phyloP scores from a whole-genome alignment of 2,329 filamentous ascomycete species.

The Aspergillus glaucus region DNA sequence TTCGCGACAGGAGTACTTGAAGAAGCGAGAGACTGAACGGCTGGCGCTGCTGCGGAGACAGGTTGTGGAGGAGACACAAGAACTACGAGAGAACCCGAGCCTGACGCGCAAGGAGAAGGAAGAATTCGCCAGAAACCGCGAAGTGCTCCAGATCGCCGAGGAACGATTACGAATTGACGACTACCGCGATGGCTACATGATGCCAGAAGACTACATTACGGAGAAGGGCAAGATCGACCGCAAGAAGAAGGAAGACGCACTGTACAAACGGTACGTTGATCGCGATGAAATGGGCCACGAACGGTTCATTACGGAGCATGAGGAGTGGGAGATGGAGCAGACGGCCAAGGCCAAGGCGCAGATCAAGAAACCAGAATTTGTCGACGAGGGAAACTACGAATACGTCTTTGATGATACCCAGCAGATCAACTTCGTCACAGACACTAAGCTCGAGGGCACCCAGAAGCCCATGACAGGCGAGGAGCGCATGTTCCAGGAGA shows the following conservation, averaged over 20 bases:
- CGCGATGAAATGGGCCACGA: slow-evolving; percentile 82
- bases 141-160: slow-evolving; percentile 74
- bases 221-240: slow-evolving; percentile 84
- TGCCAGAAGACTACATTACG: slow-evolving; percentile 93
- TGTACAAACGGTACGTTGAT: slow-evolving; percentile 88
- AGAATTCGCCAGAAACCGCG: slow-evolving; percentile 82
- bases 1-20: slow-evolving; percentile 85
- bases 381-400: slow-evolving; percentile 78
- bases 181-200: slow-evolving; percentile 80
- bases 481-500: slow-evolving; percentile 68
- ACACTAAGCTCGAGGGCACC: slow-evolving; percentile 66
- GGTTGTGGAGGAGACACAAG: slow-evolving; percentile 79
- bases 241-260: slow-evolving; percentile 79
- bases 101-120: slow-evolving; percentile 74
- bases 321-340: slow-evolving; percentile 94
- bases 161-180: slow-evolving; percentile 85
- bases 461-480: slow-evolving; percentile 68
- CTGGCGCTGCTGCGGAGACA: slow-evolving; percentile 82
- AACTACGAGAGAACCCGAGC: slow-evolving; percentile 67
- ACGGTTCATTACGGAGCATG: slow-evolving; percentile 84
- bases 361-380: slow-evolving; percentile 66
- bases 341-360: slow-evolving; percentile 80
- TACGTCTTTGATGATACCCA: slow-evolving; percentile 89
- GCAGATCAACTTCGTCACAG: slow-evolving; percentile 76
- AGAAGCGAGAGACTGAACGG: slow-evolving; percentile 83